These are phyloP conservation scores for Fusarium tanahbumbuense DNA, from an alignment of 2,329 filamentous ascomycete species.

Conservation along the genomic window DNA sequence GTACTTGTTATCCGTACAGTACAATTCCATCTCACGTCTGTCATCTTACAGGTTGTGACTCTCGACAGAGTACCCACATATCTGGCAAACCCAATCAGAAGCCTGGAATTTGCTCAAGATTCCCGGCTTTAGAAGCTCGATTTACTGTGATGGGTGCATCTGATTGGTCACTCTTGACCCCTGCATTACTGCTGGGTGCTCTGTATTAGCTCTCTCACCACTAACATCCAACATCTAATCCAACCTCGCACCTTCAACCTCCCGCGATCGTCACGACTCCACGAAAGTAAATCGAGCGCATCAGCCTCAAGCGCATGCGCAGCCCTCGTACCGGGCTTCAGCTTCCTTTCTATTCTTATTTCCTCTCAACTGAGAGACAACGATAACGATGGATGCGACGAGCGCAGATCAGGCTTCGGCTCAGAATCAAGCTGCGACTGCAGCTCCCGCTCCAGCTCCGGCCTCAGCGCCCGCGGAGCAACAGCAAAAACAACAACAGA, in stretches of 20 bases:
- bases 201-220: conserved; percentile 40
- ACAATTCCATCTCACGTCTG: not conserved
- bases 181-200: conserved; percentile 20
- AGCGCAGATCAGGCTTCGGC: conserved; percentile 35
- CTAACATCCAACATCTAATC: conserved; percentile 29
- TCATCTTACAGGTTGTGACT: conserved; percentile 4
- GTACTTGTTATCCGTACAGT: not conserved
- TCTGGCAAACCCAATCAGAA: conserved; percentile 31
- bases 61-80: conserved; percentile 3
- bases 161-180: conserved; percentile 35
- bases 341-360: conserved; percentile 23
- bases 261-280: conserved; percentile 31
- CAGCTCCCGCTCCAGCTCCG: conserved; percentile 14
- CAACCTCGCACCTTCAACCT: conserved; percentile 33
- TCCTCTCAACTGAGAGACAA: conserved; percentile 27
- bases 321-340: conserved; percentile 17
- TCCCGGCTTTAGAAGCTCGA: conserved; percentile 33
- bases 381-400: conserved; percentile 45
- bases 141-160: conserved; percentile 14
- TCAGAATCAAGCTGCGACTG: conserved; percentile 28
- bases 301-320: conserved; percentile 34
- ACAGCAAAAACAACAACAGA: conserved; percentile 10
- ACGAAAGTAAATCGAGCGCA: conserved; percentile 24
- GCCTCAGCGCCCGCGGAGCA: conserved; percentile 24
- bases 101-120: conserved; percentile 3